Evolutionary conservation across 805 yeast species (phyloP).

Genomic region (Yueomyces sinensis): DNA sequence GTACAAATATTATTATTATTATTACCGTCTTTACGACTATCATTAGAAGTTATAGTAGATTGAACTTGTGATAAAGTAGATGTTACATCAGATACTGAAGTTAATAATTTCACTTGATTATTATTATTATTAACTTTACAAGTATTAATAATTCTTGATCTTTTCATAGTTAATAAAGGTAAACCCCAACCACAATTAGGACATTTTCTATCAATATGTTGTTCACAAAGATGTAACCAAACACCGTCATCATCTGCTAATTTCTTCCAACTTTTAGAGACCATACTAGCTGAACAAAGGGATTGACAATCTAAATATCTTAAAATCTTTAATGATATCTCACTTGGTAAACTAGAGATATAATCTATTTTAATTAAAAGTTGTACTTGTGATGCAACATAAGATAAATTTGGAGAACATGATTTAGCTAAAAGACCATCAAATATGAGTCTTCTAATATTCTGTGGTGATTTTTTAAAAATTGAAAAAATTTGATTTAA

Average conservation of each 20-base stretch:
- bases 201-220: constrained; percentile 93
- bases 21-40: neutral
- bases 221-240: constrained; percentile 98
- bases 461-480: constrained; percentile 58
- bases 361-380: constrained; percentile 80
- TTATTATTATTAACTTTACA: neutral
- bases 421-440: constrained; percentile 81
- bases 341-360: constrained; percentile 72
- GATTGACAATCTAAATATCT: constrained; percentile 88
- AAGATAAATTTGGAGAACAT: constrained; percentile 90
- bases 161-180: constrained; percentile 82
- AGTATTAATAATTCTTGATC: constrained; percentile 29
- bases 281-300: constrained; percentile 90
- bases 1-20: neutral
- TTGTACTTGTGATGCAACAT: constrained; percentile 66
- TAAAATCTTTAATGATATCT: constrained; percentile 69
- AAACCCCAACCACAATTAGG: constrained; percentile 99
- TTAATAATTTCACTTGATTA: neutral
- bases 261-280: constrained; percentile 71
- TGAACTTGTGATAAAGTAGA: neutral
- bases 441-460: constrained; percentile 60
- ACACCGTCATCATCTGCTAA: constrained; percentile 94
- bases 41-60: neutral
- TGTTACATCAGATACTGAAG: neutral
- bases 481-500: constrained; percentile 75